Evolutionary conservation across 108 stramenopile genomes (phyloP).

Genomic region (Aurantiochytrium sp.): DNA sequence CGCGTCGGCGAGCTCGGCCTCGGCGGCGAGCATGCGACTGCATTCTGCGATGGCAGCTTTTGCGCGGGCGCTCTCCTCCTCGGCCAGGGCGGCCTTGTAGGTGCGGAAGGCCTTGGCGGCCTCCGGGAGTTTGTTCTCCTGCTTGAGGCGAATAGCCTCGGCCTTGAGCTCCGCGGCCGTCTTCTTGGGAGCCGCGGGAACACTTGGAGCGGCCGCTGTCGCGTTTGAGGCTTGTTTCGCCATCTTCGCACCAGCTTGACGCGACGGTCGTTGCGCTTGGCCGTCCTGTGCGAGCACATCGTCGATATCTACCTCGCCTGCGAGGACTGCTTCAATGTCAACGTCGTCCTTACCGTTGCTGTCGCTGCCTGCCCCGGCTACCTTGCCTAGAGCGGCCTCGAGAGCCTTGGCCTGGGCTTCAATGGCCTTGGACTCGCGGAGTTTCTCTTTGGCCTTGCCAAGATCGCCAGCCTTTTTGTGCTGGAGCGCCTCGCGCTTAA

Average conservation of each 20-base stretch:
- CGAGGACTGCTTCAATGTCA: background rate
- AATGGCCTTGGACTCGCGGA: background rate
- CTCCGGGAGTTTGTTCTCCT: background rate
- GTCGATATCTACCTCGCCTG: background rate
- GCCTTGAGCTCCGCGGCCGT: background rate
- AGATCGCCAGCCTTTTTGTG: background rate
- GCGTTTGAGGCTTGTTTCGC: background rate
- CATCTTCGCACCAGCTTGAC: background rate
- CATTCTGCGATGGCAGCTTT: background rate
- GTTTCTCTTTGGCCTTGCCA: background rate
- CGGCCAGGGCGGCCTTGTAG: background rate
- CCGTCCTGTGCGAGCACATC: background rate
- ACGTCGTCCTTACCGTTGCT: background rate
- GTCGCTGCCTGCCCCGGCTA: background rate
- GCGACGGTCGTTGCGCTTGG: too few species aligned
- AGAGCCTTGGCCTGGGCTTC: background rate
- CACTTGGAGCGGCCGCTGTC: background rate
- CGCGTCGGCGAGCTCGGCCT: background rate
- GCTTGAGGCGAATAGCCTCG: background rate
- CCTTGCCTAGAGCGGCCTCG: background rate
- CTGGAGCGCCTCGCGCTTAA: background rate
- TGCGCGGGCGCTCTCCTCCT: background rate
- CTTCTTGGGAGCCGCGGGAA: background rate
- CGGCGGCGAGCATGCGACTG: background rate
- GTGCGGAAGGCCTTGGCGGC: background rate